phyloP scores from a whole-genome alignment of 176 grass and related monocot genomes.

The Tillandsia leiboldiana region DNA sequence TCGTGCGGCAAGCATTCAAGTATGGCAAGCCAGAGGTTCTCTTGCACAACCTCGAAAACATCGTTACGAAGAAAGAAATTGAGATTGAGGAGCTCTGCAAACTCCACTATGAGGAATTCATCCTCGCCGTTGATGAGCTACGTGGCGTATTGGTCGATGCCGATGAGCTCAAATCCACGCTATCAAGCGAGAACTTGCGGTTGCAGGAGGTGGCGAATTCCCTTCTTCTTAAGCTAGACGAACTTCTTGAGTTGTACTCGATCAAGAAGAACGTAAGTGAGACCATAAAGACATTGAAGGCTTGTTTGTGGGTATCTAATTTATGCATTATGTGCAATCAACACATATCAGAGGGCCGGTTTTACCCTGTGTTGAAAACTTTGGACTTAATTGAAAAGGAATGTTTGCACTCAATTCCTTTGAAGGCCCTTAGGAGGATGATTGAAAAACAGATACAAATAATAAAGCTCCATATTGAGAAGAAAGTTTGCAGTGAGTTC shows the following conservation, averaged over 20 bases:
- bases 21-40: constrained; percentile 73
- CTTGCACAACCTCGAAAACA: constrained; percentile 51
- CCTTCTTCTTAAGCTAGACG: constrained; percentile 47
- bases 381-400: constrained; percentile 64
- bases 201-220: constrained; percentile 42
- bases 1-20: constrained; percentile 69
- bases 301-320: constrained; percentile 45
- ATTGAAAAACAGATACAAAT: constrained; percentile 54
- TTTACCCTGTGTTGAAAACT: constrained; percentile 56
- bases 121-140: constrained; percentile 74
- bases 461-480: constrained; percentile 64
- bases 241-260: constrained; percentile 46
- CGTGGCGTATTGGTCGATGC: constrained; percentile 74
- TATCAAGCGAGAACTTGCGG: constrained; percentile 42
- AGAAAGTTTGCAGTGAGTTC: constrained; percentile 66
- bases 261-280: constrained; percentile 50
- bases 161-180: constrained; percentile 59
- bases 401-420: constrained; percentile 45
- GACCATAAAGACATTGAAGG: constrained; percentile 41
- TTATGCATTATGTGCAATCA: constrained; percentile 54
- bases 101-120: constrained; percentile 92
- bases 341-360: constrained; percentile 36
- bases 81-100: constrained; percentile 88
- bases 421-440: constrained; percentile 48
- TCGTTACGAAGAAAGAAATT: constrained; percentile 78